Evolutionary conservation across 1,284 basidiomycete species (phyloP).

Genomic region (Malassezia sympodialis): DNA sequence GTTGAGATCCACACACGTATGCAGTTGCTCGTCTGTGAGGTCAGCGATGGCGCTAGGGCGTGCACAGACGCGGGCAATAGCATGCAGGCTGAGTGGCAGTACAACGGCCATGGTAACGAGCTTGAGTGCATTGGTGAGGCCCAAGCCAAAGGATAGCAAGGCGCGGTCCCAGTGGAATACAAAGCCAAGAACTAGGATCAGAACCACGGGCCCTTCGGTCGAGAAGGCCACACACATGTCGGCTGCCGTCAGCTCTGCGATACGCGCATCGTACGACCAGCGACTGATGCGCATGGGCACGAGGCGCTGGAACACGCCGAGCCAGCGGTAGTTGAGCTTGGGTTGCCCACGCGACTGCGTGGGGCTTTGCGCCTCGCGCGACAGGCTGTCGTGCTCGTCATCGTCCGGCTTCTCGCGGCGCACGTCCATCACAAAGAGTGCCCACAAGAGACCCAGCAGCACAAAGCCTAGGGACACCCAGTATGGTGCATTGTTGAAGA

Average conservation of each 20-base stretch:
- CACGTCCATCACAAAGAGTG: background rate
- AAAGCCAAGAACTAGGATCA: constrained; percentile 12
- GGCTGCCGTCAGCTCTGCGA: constrained; percentile 5
- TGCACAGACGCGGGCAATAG: background rate
- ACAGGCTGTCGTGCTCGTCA: background rate
- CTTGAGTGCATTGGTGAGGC: constrained; percentile 5
- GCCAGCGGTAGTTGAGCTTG: background rate
- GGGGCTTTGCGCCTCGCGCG: background rate
- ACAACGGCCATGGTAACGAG: background rate
- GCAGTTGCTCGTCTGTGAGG: constrained; percentile 2
- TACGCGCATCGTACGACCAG: constrained; percentile 11
- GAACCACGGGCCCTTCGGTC: constrained; percentile 12
- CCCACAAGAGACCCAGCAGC: constrained; percentile 2
- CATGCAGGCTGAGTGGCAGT: background rate
- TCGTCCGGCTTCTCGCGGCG: background rate
- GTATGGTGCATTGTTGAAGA: constrained; percentile 18
- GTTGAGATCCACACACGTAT: constrained; percentile 1
- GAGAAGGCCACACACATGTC: constrained; percentile 8
- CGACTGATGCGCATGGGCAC: constrained; percentile 3
- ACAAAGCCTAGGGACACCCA: constrained; percentile 9
- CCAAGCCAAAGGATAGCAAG: constrained; percentile 3
- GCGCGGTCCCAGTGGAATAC: constrained; percentile 13
- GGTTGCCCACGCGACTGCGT: background rate
- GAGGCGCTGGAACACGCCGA: constrained; percentile 16
- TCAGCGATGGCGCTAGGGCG: background rate